Evolutionary conservation across 305 asterid species (phyloP), one percentile per base, ranked within the genome.

Genomic region (Solanum hybrid): DNA sequence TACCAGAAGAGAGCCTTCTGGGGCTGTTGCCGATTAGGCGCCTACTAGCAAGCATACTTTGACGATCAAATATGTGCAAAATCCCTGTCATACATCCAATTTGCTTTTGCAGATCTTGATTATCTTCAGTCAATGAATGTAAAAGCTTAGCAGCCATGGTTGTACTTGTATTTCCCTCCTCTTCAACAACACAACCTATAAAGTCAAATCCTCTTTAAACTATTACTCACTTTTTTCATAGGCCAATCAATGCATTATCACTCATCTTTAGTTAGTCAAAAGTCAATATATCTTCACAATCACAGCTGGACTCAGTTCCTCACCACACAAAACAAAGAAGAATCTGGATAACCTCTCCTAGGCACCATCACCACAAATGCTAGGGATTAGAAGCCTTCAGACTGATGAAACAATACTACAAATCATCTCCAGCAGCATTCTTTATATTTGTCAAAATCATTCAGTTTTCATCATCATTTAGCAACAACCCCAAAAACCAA

Each of bases 81-180:
- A 97, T 93, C 71, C 99, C 98, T 9, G 96, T 95, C 98, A 97
- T 97, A 92, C 99, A 97, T 76, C 99, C 98, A 33, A 97, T 95
- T 89, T 97, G 98, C 93, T 95, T 97, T 90, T 95, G 97, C 94
- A 96, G 89, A 92, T 95, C 96, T 31, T 95, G 97, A 89, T 93
- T 95, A 9, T 95, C 98, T 89, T 96, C 98, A 57, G 97, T 91
- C 91, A 96, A 89, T 89, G 98, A 94, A 91, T 95, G 98, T 79
- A 97, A 91, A 76, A 96, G 93, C 91, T 93, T 97, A 77, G 98
- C 97, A 73, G 98, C 98, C 99, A 96, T 97, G 51, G 89, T 88
- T 75, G 31, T 22, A 89, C 82, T 81, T 75, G 57, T 35, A 89
- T 85, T 81, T 87, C 89, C 89, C 89, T 34, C 71, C n/a, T 61